Conservation (phyloP, 140 eudicot species). For the Senecio squalidus region DNA sequence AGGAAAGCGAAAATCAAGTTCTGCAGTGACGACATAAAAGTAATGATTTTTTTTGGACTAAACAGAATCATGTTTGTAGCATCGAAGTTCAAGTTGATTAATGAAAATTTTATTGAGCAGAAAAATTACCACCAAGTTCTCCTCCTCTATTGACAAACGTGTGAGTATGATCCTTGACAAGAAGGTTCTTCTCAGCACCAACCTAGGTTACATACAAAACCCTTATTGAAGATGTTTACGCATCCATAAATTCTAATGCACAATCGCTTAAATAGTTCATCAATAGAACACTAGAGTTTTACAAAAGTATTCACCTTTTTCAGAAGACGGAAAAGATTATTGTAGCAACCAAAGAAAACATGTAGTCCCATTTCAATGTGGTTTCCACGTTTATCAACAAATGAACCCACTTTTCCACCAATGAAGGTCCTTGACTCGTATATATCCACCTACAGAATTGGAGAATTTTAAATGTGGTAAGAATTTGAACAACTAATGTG, state of each 20-base stretch:
- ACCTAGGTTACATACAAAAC: slow-evolving; percentile 43
- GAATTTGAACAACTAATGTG: background rate
- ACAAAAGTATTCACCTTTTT: slow-evolving; percentile 55
- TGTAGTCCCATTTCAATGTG: slow-evolving; percentile 98
- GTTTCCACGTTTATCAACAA: slow-evolving; percentile 84
- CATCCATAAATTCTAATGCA: background rate
- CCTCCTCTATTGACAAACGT: slow-evolving; percentile 95
- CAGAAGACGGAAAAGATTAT: slow-evolving; percentile 90
- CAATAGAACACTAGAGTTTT: background rate
- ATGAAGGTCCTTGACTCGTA: slow-evolving; percentile 89
- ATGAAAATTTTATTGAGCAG: background rate
- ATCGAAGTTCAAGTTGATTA: background rate
- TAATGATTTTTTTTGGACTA: background rate
- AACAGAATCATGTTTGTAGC: slow-evolving; percentile 11
- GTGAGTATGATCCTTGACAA: slow-evolving; percentile 98
- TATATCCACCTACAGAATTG: slow-evolving; percentile 71
- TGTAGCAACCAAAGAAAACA: slow-evolving; percentile 98
- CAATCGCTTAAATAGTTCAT: background rate
- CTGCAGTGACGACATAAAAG: slow-evolving; percentile 36
- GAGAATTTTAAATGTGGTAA: slow-evolving; percentile 15
- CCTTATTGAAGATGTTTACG: slow-evolving; percentile 13
- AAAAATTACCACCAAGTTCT: slow-evolving; percentile 77
- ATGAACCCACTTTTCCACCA: slow-evolving; percentile 98
- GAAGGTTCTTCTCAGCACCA: slow-evolving; percentile 91
- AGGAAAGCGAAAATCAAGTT: slow-evolving; percentile 93